These are phyloP conservation scores for Thelonectria olida DNA, from an alignment of 2,329 filamentous ascomycete genomes.

Conservation along the genomic window DNA sequence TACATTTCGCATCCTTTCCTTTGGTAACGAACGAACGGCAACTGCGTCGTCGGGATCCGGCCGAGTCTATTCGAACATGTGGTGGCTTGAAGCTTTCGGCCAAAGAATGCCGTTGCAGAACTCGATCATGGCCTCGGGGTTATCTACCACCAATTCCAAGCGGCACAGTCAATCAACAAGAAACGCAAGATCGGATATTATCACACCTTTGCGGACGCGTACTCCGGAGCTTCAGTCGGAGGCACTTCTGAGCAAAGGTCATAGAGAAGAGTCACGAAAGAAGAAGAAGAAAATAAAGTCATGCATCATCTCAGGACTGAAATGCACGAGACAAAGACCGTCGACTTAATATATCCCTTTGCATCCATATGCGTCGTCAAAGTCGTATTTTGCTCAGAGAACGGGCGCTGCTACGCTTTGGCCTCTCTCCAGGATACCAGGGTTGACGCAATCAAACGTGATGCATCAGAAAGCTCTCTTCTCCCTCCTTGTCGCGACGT, in stretches of 20 bases:
- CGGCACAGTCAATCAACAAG: not conserved
- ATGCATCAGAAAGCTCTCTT: not conserved
- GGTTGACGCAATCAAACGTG: not conserved
- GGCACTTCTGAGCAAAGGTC: too few relatives aligned
- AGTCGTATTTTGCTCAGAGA: not conserved
- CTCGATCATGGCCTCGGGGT: not conserved
- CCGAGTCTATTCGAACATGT: not conserved
- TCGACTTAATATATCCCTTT: not conserved
- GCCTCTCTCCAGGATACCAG: not conserved
- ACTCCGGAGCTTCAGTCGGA: not conserved
- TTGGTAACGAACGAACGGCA: not conserved
- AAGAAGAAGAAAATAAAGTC: not conserved
- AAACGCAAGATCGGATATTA: slow-evolving; percentile 1
- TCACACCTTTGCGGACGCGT: not conserved
- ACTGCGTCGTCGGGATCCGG: not conserved
- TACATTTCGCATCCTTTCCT: not conserved
- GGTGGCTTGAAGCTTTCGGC: not conserved
- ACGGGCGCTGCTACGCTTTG: slow-evolving; percentile 1
- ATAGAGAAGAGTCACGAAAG: not conserved
- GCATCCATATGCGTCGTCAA: not conserved
- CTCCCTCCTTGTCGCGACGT: not conserved
- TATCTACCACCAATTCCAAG: not conserved
- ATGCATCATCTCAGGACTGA: not conserved
- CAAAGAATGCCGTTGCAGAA: not conserved
- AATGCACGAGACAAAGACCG: not conserved